Evolutionary conservation across 495 filamentous ascomycete species (phyloP), one percentile per base, ranked within the genome.

Genomic region (Astrothelium macrocarpum): DNA sequence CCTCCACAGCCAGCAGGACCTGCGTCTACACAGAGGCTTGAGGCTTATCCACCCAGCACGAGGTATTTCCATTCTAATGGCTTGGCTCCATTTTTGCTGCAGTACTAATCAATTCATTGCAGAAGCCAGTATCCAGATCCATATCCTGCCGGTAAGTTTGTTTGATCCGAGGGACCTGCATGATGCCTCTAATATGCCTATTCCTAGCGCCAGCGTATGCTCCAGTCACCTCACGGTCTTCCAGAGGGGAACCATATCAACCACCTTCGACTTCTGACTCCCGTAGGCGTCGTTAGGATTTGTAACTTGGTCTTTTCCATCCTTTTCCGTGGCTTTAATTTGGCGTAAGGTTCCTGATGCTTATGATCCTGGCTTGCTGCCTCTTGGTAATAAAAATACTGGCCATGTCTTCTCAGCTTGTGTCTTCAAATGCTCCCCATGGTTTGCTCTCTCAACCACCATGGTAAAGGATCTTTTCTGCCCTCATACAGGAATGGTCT

Each of bases 211-310:
- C 49, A 56, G 25, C 49, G 49, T 56, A 56, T 16, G 20, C 23
- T 11, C 23, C 29, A 25, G 49, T 25, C 20, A 20, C 49, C 7
- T 7, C 49, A 29, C 49, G 49, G n/a, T 26, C 49, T 56, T 29
- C 45, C n/a, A 12, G n/a, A n/a, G n/a, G 49, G 49, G 49, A 56
- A 28, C 23, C 49, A 29, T 56, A 56, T 29, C 49, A 56, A 56
- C 49, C 49, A n/a, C 49, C 49, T 11, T 56, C 49, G 49, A 25
- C 49, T 25, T 28, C 26, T 56, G 49, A 56, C 16, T 56, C 49
- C 25, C 49, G 49, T 26, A 56, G 49, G 49, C 49, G 49, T 56
- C 49, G 49, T 56, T 56, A 56, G 49, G 49, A 56, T 56, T 56
- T 56, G 25, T 16, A 26, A 11, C 11, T 56, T 56, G 49, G 49